Evolutionary conservation across 1,284 basidiomycete genomes (phyloP).

Genomic region (Takashimella koratensis): DNA sequence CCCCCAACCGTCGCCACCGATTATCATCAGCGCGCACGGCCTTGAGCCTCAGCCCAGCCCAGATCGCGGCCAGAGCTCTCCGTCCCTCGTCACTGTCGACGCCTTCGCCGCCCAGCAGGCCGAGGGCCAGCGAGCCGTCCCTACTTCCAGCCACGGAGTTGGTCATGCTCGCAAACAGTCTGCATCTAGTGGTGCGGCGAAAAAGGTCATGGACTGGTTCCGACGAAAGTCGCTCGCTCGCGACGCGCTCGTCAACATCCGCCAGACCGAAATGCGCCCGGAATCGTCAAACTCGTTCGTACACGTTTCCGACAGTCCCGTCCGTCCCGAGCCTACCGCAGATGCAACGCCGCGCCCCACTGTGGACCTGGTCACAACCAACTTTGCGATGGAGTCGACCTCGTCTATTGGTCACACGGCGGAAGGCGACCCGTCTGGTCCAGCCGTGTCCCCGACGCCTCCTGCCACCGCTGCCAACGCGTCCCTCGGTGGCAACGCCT

Average conservation of each 20-base stretch:
- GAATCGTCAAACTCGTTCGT: slow-evolving; percentile 25
- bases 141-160: not conserved
- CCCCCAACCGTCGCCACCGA: slow-evolving; percentile 12
- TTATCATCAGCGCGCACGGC: slow-evolving; percentile 23
- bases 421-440: slow-evolving; percentile 8
- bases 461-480: not conserved
- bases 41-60: slow-evolving; percentile 21
- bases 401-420: slow-evolving; percentile 22
- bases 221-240: slow-evolving; percentile 54
- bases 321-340: slow-evolving; percentile 5
- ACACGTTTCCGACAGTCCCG: slow-evolving; percentile 17
- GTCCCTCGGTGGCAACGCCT: slow-evolving; percentile 19
- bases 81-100: slow-evolving; percentile 41
- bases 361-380: slow-evolving; percentile 7
- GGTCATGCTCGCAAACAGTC: slow-evolving; percentile 1
- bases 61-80: slow-evolving; percentile 23
- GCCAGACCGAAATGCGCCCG: not conserved
- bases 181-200: slow-evolving; percentile 55
- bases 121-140: slow-evolving; percentile 12
- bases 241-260: slow-evolving; percentile 31
- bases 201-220: slow-evolving; percentile 64
- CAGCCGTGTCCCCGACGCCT: not conserved
- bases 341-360: slow-evolving; percentile 4
- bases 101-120: slow-evolving; percentile 22
- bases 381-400: slow-evolving; percentile 29